Percentiles rank a stretch among this genome's conserved stretches.
Conservation (phyloP, 1,139 yeast genomes). For the Geotrichum histeridarum region DNA sequence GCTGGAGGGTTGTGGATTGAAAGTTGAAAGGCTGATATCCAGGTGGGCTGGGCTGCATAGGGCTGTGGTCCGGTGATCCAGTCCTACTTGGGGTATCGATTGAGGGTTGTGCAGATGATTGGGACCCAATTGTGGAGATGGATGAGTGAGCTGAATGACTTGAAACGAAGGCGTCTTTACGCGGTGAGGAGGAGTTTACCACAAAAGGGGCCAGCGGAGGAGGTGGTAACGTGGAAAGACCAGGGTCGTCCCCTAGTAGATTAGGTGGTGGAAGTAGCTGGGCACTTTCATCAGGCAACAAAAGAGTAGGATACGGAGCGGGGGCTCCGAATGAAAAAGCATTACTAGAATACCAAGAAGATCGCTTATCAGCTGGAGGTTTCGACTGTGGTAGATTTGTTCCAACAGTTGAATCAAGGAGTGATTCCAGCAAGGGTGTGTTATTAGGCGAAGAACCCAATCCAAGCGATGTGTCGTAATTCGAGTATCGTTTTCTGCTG, state of each 20-base stretch:
- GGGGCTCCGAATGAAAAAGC: conserved; percentile 2
- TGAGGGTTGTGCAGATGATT: conserved; percentile 3
- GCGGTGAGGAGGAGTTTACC: neutral
- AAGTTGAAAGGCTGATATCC: conserved; percentile 38
- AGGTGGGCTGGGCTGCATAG: neutral
- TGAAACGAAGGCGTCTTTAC: neutral
- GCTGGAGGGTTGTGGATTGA: conserved; percentile 31
- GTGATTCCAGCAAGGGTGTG: conserved; percentile 14
- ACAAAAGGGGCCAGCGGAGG: conserved; percentile 4
- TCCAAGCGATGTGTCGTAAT: neutral
- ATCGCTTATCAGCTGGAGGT: neutral
- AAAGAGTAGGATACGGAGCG: conserved; percentile 1
- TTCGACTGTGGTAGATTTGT: conserved; percentile 7
- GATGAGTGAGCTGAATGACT: conserved; percentile 17
- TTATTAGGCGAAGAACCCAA: neutral
- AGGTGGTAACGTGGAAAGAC: conserved; percentile 2
- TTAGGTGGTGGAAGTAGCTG: conserved; percentile 3
- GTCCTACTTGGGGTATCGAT: neutral
- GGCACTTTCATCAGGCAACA: neutral
- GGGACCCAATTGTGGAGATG: conserved; percentile 10
- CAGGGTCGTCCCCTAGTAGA: neutral
- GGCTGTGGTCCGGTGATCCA: neutral
- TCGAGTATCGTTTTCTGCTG: conserved; percentile 10
- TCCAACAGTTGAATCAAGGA: conserved; percentile 15
- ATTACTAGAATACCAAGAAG: neutral